Evolutionary conservation across 495 filamentous ascomycete genomes (phyloP).

Genomic region (Daldinia grandis): DNA sequence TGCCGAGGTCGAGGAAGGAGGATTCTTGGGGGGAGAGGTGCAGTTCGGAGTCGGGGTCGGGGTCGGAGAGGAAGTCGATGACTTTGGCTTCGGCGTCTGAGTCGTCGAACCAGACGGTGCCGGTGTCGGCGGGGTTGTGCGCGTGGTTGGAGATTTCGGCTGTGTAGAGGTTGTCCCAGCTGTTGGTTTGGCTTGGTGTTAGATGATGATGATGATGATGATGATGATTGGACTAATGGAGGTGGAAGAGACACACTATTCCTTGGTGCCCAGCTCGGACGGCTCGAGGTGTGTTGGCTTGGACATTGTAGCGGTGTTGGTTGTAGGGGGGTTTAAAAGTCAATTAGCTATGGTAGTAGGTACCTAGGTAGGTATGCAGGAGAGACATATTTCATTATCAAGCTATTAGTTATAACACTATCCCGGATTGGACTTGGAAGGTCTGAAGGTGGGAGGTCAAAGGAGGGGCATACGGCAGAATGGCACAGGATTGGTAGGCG

Average conservation of each 20-base stretch:
- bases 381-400: neutral
- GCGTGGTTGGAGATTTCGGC: slow-evolving; percentile 69
- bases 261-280: slow-evolving; percentile 72
- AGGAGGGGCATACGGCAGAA: slow-evolving; percentile 27
- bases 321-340: neutral
- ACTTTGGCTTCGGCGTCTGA: slow-evolving; percentile 71
- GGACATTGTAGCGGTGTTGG: slow-evolving; percentile 9
- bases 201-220: too few species aligned
- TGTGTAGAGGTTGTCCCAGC: slow-evolving; percentile 75
- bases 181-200: slow-evolving; percentile 38
- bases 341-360: neutral
- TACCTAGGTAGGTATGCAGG: too few species aligned
- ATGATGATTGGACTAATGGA: too few species aligned
- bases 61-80: slow-evolving; percentile 60
- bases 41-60: slow-evolving; percentile 13
- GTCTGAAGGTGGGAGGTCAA: slow-evolving; percentile 7
- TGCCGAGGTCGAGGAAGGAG: slow-evolving; percentile 78
- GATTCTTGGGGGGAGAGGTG: slow-evolving; percentile 16
- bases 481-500: slow-evolving; percentile 8
- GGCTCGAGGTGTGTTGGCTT: slow-evolving; percentile 64
- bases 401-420: neutral
- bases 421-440: neutral
- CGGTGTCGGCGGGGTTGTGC: slow-evolving; percentile 67
- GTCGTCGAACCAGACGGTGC: slow-evolving; percentile 81
- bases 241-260: slow-evolving; percentile 61